Conservation (phyloP, 371 early-diverging fungal species). For the Rhizomucor pusillus region DNA sequence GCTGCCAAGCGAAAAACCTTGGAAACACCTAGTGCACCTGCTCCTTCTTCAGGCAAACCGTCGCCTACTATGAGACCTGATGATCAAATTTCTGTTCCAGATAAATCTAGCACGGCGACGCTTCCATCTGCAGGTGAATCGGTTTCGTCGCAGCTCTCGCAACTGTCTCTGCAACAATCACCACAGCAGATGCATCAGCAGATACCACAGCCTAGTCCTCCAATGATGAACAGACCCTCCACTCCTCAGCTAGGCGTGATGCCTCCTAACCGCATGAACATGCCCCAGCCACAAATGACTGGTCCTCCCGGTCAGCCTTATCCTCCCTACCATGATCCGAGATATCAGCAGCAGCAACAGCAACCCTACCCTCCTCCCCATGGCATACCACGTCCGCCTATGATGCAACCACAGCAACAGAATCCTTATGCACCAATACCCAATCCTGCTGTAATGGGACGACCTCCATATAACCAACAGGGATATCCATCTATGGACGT, state of each 20-base stretch:
- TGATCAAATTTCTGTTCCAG: slow-evolving; percentile 13
- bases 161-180: slow-evolving; percentile 12
- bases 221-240: slow-evolving; percentile 10
- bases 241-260: slow-evolving; percentile 1
- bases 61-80: slow-evolving; percentile 2
- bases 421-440: slow-evolving; percentile 20
- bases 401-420: slow-evolving; percentile 9
- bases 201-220: slow-evolving; percentile 10
- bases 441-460: slow-evolving; percentile 17
- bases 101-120: slow-evolving; percentile 9
- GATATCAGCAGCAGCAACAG: slow-evolving; percentile 16
- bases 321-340: slow-evolving; percentile 1
- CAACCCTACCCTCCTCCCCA: slow-evolving; percentile 14
- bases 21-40: slow-evolving; percentile 10
- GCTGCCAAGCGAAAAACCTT: slow-evolving; percentile 52
- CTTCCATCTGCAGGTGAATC: slow-evolving; percentile 8
- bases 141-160: slow-evolving; percentile 11
- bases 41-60: slow-evolving; percentile 7
- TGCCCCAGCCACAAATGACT: slow-evolving; percentile 16
- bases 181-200: slow-evolving; percentile 13
- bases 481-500: slow-evolving; percentile 7
- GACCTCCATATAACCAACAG: slow-evolving; percentile 8
- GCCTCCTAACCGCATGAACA: slow-evolving; percentile 10
- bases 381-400: slow-evolving; percentile 2
- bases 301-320: slow-evolving; percentile 26